Base-by-base conservation (phyloP, 768 basidiomycete species). In the Punctularia strigosozonata region DNA sequence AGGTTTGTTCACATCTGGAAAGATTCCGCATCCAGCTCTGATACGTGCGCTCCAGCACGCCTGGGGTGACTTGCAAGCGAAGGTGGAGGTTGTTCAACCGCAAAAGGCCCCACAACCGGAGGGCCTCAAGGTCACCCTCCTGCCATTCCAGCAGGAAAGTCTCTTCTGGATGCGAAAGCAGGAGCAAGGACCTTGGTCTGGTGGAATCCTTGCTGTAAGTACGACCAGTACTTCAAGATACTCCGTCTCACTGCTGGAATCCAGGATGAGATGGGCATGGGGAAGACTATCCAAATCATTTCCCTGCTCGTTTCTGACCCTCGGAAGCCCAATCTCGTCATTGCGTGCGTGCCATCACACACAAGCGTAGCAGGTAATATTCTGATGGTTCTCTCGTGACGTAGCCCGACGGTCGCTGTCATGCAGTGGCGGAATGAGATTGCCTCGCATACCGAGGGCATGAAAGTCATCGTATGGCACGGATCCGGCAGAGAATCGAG, bases 251-350 rank as follows among this genome's bases (percentile, higher is more conserved):
- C 18, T 20, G 15, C 34, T 17, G n/a, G 10, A 3, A 15, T 23
- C 14, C 47, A 85, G 82, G 86, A 90, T 47, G 87, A 90, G 59
- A 90, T 90, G 87, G 90, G 89, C 15, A 89, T 91, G 87, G 85
- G 84, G 12, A 90, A 91, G 60, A 99, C 94, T 0, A 98, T 99
- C 43, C 95, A 99, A 54, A 89, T 91, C 47, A 92, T 99, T 36
- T 73, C 91, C 1, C 68, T 98, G 26, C 68, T 99, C 25, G 75
- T 92, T 4, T 76, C 82, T 1, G 87, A 91, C 50, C 55, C 69
- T 35, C 61, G 67, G 43, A 82, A 75, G 54, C 90, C 91, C 2
- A 94, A 91, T 47, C 71, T 99, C 17, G 87, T 99, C 23, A 71
- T 99, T 21, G 95, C 95, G 83, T 87, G 56, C 45, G 79, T 65